phyloP scores from a whole-genome alignment of 2,329 filamentous ascomycete genomes.

The Passalora sequoiae region DNA sequence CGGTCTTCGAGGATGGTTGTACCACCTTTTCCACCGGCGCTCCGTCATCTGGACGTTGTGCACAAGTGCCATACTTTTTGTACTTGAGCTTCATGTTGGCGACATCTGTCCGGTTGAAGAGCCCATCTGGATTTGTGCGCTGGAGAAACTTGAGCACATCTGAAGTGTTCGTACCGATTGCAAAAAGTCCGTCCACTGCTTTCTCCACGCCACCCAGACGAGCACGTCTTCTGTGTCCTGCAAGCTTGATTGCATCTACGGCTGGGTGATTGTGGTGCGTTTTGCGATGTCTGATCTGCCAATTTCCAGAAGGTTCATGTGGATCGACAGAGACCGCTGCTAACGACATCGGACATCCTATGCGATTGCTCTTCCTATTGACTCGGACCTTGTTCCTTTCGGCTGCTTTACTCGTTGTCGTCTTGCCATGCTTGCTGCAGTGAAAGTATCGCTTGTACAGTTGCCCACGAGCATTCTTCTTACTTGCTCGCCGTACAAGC shows the following conservation, averaged over 20 bases:
- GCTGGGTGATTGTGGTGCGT: slow-evolving; percentile 33
- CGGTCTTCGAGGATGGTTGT: slow-evolving; percentile 7
- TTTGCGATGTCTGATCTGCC: slow-evolving; percentile 33
- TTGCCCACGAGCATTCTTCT: slow-evolving; percentile 31
- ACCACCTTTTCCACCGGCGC: slow-evolving; percentile 3
- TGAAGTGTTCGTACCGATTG: slow-evolving; percentile 28
- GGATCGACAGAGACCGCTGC: slow-evolving; percentile 31
- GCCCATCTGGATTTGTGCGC: slow-evolving; percentile 30
- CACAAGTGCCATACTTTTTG: slow-evolving; percentile 32
- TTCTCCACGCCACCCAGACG: slow-evolving; percentile 29
- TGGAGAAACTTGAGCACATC: slow-evolving; percentile 32
- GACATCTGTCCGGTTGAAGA: slow-evolving; percentile 33
- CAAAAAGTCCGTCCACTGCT: slow-evolving; percentile 31
- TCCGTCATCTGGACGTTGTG: slow-evolving; percentile 10
- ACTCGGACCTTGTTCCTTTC: slow-evolving; percentile 24
- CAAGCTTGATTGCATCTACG: slow-evolving; percentile 25
- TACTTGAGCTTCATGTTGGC: slow-evolving; percentile 35
- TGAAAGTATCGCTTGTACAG: slow-evolving; percentile 35
- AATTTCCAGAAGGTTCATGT: slow-evolving; percentile 27
- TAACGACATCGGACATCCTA: slow-evolving; percentile 32
- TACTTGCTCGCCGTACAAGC: slow-evolving; percentile 31
- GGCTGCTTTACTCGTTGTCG: slow-evolving; percentile 23
- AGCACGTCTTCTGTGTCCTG: slow-evolving; percentile 31
- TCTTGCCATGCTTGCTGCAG: slow-evolving; percentile 32
- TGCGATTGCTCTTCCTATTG: slow-evolving; percentile 29